Base-by-base conservation (phyloP, 1,139 yeast species). In the Suhomyces kunorum region DNA sequence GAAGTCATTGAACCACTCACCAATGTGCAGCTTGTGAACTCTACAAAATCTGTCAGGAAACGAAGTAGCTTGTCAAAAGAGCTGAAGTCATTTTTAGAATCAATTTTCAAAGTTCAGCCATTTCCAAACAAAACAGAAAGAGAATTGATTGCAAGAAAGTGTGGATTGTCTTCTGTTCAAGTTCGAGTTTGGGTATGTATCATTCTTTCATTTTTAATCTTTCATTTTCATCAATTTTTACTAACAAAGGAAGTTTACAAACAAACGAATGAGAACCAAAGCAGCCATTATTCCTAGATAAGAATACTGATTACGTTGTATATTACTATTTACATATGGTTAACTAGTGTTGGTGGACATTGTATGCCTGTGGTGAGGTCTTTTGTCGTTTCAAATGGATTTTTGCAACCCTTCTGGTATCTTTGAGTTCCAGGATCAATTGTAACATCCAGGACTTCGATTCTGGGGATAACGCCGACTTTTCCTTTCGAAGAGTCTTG, bases 151-250 rank as follows among this genome's bases (percentile, higher is more conserved):
- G 68, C 68, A 1, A 53, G 55, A 33, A 56, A 51, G 33, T 54
- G 63, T 40, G 60, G 58, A 0, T 33, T 63, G 7, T 50, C 62
- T 0, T 55, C 59, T 1, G 38, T 56, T 9, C 69, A 64, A 40
- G 64, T 64, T 3, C 49, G 68, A 8, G 62, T 59, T 4, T 63
- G 70, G 69, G 63, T 61, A 54, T 39, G 64, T 53, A 43, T n/a
- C n/a, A n/a, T n/a, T n/a, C n/a, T n/a, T n/a, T n/a, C 20, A 26
- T 16, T 16, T 6, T 5, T 4, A 15, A 6, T 20, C 5, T 6
- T 8, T 11, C 11, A n/a, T 26, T n/a, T n/a, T n/a, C n/a, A n/a
- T n/a, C n/a, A n/a, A n/a, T 24, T n/a, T 14, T 35, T 36, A 47
- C 50, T 39, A 43, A 48, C 44, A 22, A 15, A n/a, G n/a, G n/a